Percentiles rank a stretch among this genome's conserved stretches.
These are phyloP conservation scores for Yarrowia alimentaria DNA, from an alignment of 805 yeast genomes.

Conservation along the genomic window DNA sequence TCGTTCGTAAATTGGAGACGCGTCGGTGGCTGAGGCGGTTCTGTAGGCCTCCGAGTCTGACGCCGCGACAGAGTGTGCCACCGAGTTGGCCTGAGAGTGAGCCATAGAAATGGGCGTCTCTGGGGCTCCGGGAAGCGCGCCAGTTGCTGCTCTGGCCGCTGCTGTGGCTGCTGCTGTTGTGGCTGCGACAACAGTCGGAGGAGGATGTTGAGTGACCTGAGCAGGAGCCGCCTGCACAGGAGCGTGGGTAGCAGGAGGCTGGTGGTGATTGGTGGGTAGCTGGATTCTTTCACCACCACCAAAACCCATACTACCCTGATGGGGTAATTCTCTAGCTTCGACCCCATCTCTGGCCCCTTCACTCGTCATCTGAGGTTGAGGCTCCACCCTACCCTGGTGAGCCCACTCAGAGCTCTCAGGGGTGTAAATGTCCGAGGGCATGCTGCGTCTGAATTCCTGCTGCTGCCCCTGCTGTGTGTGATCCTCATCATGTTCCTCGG, in stretches of 20 bases:
- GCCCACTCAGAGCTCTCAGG: conserved; percentile 21
- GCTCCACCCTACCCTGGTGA: no score
- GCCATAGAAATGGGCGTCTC: conserved; percentile 22
- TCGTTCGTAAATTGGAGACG: conserved; percentile 13
- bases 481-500: not conserved
- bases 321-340: no score
- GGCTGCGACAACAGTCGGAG: conserved; percentile 6
- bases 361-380: no score
- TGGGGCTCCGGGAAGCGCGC: conserved; percentile 9
- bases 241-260: not conserved
- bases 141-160: conserved; percentile 21
- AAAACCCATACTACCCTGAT: no score
- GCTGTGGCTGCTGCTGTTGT: conserved; percentile 18
- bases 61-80: conserved; percentile 14
- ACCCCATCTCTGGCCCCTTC: no score
- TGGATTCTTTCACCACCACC: not conserved
- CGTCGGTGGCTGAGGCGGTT: conserved; percentile 9
- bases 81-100: not conserved
- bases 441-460: not conserved
- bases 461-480: not conserved
- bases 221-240: not conserved
- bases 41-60: conserved; percentile 24
- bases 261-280: not conserved
- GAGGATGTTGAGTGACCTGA: no score
- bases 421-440: conserved; percentile 4